Conservation (phyloP, 1,284 basidiomycete species). For the Entoloma clypeatum region DNA sequence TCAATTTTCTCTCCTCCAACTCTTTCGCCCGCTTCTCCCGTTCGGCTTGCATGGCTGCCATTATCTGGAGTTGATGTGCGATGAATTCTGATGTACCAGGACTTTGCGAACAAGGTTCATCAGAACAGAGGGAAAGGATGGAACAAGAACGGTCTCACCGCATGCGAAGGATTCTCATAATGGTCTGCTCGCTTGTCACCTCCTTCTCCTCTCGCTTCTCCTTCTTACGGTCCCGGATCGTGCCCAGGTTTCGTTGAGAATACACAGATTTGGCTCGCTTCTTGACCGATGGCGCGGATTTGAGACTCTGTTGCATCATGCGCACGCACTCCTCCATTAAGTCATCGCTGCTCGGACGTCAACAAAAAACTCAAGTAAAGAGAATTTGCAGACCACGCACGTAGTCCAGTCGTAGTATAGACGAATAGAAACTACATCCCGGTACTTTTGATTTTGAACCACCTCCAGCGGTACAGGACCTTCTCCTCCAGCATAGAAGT, state of each 20-base stretch:
- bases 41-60: conserved; percentile 71
- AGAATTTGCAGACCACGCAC: conserved; percentile 37
- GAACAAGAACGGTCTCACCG: conserved; percentile 48
- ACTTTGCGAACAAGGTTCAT: conserved; percentile 37
- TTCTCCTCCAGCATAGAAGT: conserved; percentile 93
- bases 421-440: conserved; percentile 85
- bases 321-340: conserved; percentile 96
- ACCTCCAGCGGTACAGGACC: conserved; percentile 83
- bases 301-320: conserved; percentile 82
- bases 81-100: conserved; percentile 86
- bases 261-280: conserved; percentile 91
- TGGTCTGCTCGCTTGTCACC: conserved; percentile 77
- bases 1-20: conserved; percentile 48
- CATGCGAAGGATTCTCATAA: conserved; percentile 91
- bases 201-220: conserved; percentile 84
- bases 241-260: conserved; percentile 88
- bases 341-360: conserved; percentile 56
- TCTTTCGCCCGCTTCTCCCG: conserved; percentile 63
- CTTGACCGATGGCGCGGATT: conserved; percentile 71
- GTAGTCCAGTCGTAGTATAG: conserved; percentile 94
- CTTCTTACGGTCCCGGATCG: conserved; percentile 92
- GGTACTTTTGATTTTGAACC: conserved; percentile 96
- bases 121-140: background rate
- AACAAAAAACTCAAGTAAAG: conserved; percentile 1
- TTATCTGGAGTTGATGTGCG: conserved; percentile 80